Evolutionary conservation across 177 flowering plant species (phyloP).

Genomic region (Telopea speciosissima): DNA sequence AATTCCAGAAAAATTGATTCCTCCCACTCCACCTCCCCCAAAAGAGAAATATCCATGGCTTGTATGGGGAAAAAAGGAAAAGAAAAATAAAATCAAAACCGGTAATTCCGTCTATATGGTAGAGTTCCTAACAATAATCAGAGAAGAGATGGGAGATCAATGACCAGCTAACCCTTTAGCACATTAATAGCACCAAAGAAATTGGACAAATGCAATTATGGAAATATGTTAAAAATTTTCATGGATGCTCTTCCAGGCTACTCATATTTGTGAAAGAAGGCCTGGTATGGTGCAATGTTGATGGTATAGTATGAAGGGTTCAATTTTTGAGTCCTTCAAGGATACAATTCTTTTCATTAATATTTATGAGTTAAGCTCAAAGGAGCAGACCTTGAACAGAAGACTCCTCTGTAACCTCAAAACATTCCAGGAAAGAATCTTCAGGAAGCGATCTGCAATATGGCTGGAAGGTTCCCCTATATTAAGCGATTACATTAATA

Average conservation of each 20-base stretch:
- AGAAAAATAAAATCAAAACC: too few species aligned
- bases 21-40: too few species aligned
- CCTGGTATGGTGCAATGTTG: background rate
- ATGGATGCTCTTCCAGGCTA: background rate
- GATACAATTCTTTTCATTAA: background rate
- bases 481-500: slow-evolving; percentile 5
- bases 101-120: background rate
- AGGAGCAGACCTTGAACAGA: slow-evolving; percentile 48
- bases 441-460: slow-evolving; percentile 83
- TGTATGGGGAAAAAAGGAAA: background rate
- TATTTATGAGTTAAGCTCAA: background rate
- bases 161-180: background rate
- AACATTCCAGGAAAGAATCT: slow-evolving; percentile 78
- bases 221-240: background rate
- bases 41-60: background rate
- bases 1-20: background rate
- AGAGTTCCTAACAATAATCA: background rate
- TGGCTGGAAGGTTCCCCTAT: slow-evolving; percentile 85
- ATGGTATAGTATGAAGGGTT: background rate
- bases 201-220: background rate
- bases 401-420: slow-evolving; percentile 43
- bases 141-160: background rate
- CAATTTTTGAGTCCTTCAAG: too few species aligned
- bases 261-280: background rate
- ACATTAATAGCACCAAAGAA: background rate